Conservation (phyloP, 148 eudicot genomes). For the Talinum fruticosum region DNA sequence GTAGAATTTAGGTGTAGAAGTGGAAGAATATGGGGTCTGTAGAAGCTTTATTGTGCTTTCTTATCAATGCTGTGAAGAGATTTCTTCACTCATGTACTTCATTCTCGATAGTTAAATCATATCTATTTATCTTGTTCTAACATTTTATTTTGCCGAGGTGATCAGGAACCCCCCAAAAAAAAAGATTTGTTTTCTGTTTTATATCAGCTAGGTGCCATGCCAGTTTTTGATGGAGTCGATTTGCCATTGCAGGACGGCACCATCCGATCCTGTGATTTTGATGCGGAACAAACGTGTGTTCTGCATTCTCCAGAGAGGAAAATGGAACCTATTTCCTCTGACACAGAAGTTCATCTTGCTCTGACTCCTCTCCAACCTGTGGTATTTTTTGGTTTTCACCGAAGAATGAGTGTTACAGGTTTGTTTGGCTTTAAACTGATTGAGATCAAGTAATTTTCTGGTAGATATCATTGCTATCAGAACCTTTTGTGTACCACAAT, state of each 20-base stretch:
- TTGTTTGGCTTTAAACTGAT: conserved; percentile 15
- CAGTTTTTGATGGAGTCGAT: conserved; percentile 8
- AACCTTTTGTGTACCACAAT: not conserved
- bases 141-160: not conserved
- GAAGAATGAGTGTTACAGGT: conserved; percentile 99
- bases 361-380: conserved; percentile 96
- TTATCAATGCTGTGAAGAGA: not conserved
- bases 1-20: not conserved
- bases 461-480: not conserved
- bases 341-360: conserved; percentile 96
- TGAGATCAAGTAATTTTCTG: not conserved
- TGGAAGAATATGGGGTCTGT: not conserved
- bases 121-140: not conserved
- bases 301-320: conserved; percentile 97
- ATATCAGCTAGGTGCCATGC: not conserved
- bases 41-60: not conserved
- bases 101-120: not conserved
- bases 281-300: conserved; percentile 88
- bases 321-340: conserved; percentile 73
- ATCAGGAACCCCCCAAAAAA: not conserved
- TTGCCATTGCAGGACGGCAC: conserved; percentile 76
- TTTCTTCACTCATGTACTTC: not conserved
- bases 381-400: conserved; percentile 94
- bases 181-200: conserved; percentile 5
- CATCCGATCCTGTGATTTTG: conserved; percentile 95